Evolutionary conservation across 148 eudicot genomes (phyloP), one percentile per base, ranked within the genome.

Genomic region (Rhododendron williamsianum): DNA sequence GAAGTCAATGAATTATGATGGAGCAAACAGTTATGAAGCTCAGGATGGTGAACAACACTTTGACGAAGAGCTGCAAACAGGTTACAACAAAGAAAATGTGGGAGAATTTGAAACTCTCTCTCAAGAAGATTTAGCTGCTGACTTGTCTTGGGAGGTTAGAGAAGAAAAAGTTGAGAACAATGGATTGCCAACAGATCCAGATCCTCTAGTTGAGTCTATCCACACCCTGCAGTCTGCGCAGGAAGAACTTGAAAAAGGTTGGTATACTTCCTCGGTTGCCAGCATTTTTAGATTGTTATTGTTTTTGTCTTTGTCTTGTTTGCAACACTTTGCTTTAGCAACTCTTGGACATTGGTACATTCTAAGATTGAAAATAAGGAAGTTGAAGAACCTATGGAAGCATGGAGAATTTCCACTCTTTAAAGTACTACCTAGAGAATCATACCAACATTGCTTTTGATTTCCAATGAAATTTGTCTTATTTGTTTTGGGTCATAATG

Each of bases 241-340:
- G 86, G 94, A 91, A 86, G 95, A 93, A 23, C 94, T 97, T 85
- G 93, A 91, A 88, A 91, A 89, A 94, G 99, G 99, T 97, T 36
- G 51, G 67, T 36, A 46, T 25, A 46, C 21, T 43, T 80, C 77
- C 51, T 85, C 9, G 41, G 51, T 51, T 63, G 65, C 45, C 12
- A 19, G 36, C 11, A 19, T 54, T 65, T 76, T 3, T 54, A 4
- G 13, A 4, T 60, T 38, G 16, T 81, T 1, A 1, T 74, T 38
- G 18, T 81, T 3, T 76, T 21, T 48, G 21, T 46, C 15, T 52
- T 8, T 80, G 25, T 30, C 5, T 65, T 79, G 19, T 19, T 10
- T 77, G n/a, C 65, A 60, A 6, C 58, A 65, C 46, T 54, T 43
- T 82, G 58, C 41, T 18, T 67, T 25, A 16, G 30, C 67, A 65